Conservation (phyloP, 2,329 filamentous ascomycete species). For the Gyromitra esculenta region DNA sequence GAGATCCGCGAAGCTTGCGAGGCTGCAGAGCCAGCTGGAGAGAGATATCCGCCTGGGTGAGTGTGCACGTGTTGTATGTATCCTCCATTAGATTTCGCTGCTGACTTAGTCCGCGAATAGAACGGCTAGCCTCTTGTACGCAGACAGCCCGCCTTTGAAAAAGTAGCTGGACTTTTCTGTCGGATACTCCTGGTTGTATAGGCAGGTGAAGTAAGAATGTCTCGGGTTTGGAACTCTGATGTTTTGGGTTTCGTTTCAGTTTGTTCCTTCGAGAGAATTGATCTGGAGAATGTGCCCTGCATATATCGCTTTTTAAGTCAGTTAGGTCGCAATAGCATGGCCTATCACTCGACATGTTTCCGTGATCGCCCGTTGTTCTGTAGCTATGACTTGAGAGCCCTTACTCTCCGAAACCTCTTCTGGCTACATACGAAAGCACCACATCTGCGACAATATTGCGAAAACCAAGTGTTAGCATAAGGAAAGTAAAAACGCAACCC, state of each 20-base stretch:
- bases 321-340: not conserved
- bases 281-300: not conserved
- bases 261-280: too few species aligned
- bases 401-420: too few species aligned
- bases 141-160: constrained; percentile 5
- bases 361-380: not conserved
- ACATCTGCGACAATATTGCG: not conserved
- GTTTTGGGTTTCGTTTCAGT: not conserved
- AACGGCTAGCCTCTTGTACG: not conserved
- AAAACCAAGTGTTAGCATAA: not conserved
- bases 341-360: not conserved
- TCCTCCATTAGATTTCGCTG: not conserved
- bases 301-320: not conserved
- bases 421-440: too few species aligned
- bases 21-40: constrained; percentile 43
- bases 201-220: not conserved
- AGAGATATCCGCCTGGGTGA: not conserved
- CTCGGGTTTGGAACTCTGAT: too few species aligned
- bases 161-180: not conserved
- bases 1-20: constrained; percentile 49
- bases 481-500: too few species aligned
- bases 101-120: constrained; percentile 8
- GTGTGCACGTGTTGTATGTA: not conserved
- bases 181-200: not conserved
- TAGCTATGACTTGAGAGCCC: too few species aligned